Evolutionary conservation across 2,329 filamentous ascomycete species (phyloP).

Genomic region (Penicillium sp.): DNA sequence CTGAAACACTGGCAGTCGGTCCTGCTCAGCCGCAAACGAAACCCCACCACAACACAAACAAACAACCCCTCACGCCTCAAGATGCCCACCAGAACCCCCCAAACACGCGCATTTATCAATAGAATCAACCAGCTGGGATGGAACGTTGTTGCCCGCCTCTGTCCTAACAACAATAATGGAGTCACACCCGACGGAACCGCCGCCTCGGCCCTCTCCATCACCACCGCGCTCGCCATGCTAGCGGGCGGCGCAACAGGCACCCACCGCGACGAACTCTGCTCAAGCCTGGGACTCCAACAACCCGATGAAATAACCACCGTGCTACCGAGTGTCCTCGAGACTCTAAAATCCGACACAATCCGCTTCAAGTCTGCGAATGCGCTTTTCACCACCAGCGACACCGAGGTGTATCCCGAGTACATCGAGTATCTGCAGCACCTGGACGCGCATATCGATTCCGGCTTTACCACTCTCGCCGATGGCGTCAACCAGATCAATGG

Average conservation of each 20-base stretch:
- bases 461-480: not conserved
- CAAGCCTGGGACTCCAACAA: not conserved
- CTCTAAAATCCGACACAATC: not conserved
- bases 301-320: not conserved
- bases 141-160: not conserved
- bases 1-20: not conserved
- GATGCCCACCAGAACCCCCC: not conserved
- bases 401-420: not conserved
- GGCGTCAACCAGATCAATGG: not conserved
- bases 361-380: not conserved
- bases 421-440: not conserved
- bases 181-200: not conserved
- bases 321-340: not conserved
- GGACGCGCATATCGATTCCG: not conserved
- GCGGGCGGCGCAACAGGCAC: not conserved
- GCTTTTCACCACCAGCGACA: not conserved
- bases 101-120: not conserved
- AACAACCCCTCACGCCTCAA: not conserved
- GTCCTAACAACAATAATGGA: not conserved
- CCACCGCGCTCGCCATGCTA: slow-evolving; percentile 2
- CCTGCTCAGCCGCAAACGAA: not conserved
- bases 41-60: not conserved
- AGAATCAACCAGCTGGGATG: not conserved
- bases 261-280: not conserved
- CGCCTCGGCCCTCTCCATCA: slow-evolving; percentile 3